A percentile compares a stretch with the other conserved stretches of the same genome.
Conservation (phyloP, 2,329 filamentous ascomycete species). For the Ophidiomyces ophidiicola region DNA sequence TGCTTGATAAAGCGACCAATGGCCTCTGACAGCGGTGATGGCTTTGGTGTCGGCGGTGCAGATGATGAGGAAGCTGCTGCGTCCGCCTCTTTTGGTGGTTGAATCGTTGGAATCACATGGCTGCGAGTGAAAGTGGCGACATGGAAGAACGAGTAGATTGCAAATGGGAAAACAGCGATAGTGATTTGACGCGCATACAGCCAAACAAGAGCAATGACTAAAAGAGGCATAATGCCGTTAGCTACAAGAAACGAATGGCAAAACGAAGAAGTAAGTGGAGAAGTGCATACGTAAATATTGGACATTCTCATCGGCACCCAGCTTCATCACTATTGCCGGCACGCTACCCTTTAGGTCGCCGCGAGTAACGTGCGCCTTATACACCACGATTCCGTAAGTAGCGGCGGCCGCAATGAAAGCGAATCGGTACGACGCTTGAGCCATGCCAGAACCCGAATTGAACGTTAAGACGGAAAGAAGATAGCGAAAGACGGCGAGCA, state of each 20-base stretch:
- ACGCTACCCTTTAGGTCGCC: conserved; percentile 58
- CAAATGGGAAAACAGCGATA: conserved; percentile 83
- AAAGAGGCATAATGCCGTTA: not conserved
- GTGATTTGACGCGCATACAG: conserved; percentile 81
- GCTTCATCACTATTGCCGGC: conserved; percentile 50
- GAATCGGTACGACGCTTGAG: conserved; percentile 73
- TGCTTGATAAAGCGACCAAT: conserved; percentile 94
- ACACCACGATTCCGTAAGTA: conserved; percentile 96
- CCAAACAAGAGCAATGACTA: conserved; percentile 91
- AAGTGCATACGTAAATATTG: conserved; percentile 74
- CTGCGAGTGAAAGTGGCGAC: conserved; percentile 91
- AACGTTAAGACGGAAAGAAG: conserved; percentile 74
- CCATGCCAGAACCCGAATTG: conserved; percentile 69
- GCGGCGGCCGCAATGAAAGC: conserved; percentile 80
- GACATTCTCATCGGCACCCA: conserved; percentile 85
- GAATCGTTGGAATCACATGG: conserved; percentile 78
- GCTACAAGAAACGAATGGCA: not conserved
- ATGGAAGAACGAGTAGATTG: conserved; percentile 96
- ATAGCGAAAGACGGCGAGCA: conserved; percentile 74
- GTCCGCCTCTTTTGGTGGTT: conserved; percentile 49
- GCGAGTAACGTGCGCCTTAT: conserved; percentile 87
- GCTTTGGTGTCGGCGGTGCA: conserved; percentile 32
- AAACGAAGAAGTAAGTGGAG: not conserved
- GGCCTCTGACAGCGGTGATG: conserved; percentile 59
- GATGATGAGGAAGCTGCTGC: conserved; percentile 45